Conservation (phyloP, 106 monocot species). For the Allium cepa region DNA sequence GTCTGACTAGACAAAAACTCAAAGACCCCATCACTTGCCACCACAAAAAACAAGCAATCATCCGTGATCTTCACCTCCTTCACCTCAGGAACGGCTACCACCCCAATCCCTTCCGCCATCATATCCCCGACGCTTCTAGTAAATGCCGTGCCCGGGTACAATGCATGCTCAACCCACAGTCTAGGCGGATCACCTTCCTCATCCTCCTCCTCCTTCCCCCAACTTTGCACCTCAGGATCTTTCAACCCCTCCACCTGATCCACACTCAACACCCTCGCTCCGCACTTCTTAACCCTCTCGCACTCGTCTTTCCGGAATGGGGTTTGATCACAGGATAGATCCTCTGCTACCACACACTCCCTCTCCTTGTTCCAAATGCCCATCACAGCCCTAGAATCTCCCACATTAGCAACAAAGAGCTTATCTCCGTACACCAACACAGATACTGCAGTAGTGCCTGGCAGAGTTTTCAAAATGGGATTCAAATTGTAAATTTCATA, state of each 20-base stretch:
- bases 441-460: slow-evolving; percentile 53
- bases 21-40: slow-evolving; percentile 88
- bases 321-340: slow-evolving; percentile 75
- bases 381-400: slow-evolving; percentile 70
- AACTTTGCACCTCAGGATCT: slow-evolving; percentile 52
- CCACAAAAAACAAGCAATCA: slow-evolving; percentile 53
- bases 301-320: slow-evolving; percentile 83
- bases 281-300: slow-evolving; percentile 56
- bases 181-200: slow-evolving; percentile 78
- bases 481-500: too few relatives aligned
- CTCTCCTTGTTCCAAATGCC: slow-evolving; percentile 33
- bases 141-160: slow-evolving; percentile 89
- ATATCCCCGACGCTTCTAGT: slow-evolving; percentile 81
- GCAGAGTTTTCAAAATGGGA: too few relatives aligned
- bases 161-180: slow-evolving; percentile 69
- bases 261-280: slow-evolving; percentile 70
- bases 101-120: slow-evolving; percentile 77
- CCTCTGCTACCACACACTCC: slow-evolving; percentile 30
- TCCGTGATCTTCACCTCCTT: slow-evolving; percentile 45
- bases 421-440: slow-evolving; percentile 50
- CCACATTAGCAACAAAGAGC: slow-evolving; percentile 74
- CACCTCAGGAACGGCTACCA: slow-evolving; percentile 67
- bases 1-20: slow-evolving; percentile 86
- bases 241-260: slow-evolving; percentile 75
- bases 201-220: slow-evolving; percentile 58